Evolutionary conservation across 768 basidiomycete genomes (phyloP).

Genomic region (Trametes elegans): DNA sequence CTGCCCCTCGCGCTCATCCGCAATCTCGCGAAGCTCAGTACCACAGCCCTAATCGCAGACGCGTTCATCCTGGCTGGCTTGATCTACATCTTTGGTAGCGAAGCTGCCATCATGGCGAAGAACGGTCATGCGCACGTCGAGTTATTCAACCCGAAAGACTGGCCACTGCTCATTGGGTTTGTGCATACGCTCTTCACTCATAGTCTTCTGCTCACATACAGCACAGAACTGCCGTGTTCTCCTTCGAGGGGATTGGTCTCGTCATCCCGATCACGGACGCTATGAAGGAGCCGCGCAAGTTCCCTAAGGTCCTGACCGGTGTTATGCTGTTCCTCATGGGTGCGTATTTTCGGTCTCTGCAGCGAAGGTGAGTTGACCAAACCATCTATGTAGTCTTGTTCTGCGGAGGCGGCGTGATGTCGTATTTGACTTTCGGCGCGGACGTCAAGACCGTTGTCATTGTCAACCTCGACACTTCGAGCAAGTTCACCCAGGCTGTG

Average conservation of each 20-base stretch:
- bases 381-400: slow-evolving; percentile 59
- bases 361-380: neutral
- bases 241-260: slow-evolving; percentile 96
- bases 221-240: slow-evolving; percentile 90
- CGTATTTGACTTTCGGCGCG: slow-evolving; percentile 86
- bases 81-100: slow-evolving; percentile 86
- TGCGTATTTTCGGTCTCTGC: slow-evolving; percentile 38
- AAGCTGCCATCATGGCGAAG: slow-evolving; percentile 63
- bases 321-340: slow-evolving; percentile 87
- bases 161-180: slow-evolving; percentile 89
- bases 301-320: slow-evolving; percentile 81
- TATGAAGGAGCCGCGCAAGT: slow-evolving; percentile 93
- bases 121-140: slow-evolving; percentile 76
- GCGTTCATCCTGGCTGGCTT: slow-evolving; percentile 90
- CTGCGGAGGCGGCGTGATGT: slow-evolving; percentile 82
- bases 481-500: slow-evolving; percentile 86
- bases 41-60: slow-evolving; percentile 90
- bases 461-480: slow-evolving; percentile 83
- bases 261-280: slow-evolving; percentile 97
- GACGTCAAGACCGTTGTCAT: slow-evolving; percentile 91
- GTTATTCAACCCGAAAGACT: slow-evolving; percentile 87
- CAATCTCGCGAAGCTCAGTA: slow-evolving; percentile 92
- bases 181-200: slow-evolving; percentile 24
- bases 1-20: slow-evolving; percentile 87
- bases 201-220: slow-evolving; percentile 8